Base-by-base conservation (phyloP, 75 land plant species). In the Adiantum capillusveneris region DNA sequence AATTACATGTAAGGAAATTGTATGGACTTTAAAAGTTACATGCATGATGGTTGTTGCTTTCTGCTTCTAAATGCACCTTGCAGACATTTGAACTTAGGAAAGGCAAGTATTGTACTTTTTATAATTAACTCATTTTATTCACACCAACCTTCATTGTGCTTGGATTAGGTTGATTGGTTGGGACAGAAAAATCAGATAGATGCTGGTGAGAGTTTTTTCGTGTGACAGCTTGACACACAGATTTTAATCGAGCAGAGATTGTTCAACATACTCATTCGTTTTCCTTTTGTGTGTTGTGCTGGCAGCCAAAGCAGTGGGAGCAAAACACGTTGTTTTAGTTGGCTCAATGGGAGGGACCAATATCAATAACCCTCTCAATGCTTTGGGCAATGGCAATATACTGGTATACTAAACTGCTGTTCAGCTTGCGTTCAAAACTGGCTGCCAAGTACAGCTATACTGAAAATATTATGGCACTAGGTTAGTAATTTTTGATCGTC, bases 261-360 rank as follows among this genome's bases (percentile, higher is more conserved):
- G n/a, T n/a, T n/a, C n/a, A n/a, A n/a, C n/a, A n/a, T n/a, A n/a
- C n/a, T n/a, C n/a, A n/a, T n/a, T n/a, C n/a, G 16, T n/a, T 36
- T 46, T 34, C 37, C 9, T 34, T 5, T 5, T 34, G 37, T 34
- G 3, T 34, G 9, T 34, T 34, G 11, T 21, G 6, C 2, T 53
- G 60, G 62, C 81, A 85, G 98, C 98, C 43, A 85, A 81, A 59
- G 82, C 64, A 58, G 86, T 72, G 0, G 97, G 88, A 39, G 97
- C 79, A 48, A 88, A 91, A 79, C 97, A 91, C 12, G 80, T 91
- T 67, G 86, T 91, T 22, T 44, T 91, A 59, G 84, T 87, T 55
- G 97, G 97, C 13, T 91, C 97, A 1, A 91, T 91, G 97, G 97
- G 97, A 11, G 94, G 94, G 48, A 88, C 78, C 29, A 63, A 88